A percentile compares a stretch with the other conserved stretches of the same genome.
phyloP scores from a whole-genome alignment of 805 yeast species.

The Candida takata region DNA sequence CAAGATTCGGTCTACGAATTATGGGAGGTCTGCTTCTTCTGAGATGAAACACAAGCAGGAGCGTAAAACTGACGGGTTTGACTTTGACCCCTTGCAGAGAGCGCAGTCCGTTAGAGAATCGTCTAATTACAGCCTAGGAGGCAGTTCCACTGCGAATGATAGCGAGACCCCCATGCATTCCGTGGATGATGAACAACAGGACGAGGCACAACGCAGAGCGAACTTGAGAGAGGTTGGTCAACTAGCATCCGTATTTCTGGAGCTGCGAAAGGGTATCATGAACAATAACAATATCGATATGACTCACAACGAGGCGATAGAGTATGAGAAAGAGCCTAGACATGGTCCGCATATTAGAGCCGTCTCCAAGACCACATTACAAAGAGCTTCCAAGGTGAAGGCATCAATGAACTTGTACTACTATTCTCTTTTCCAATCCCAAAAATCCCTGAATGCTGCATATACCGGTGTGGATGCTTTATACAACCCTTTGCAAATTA shows the following conservation, averaged over 20 bases:
- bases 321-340: conserved; percentile 16
- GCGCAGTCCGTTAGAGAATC: not conserved
- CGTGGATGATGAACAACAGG: conserved; percentile 6
- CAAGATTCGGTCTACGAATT: too few relatives aligned
- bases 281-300: conserved; percentile 35
- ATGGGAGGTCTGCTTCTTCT: too few relatives aligned
- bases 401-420: conserved; percentile 26
- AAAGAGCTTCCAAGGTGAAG: conserved; percentile 44
- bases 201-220: conserved; percentile 3
- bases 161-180: not conserved
- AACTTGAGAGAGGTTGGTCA: conserved; percentile 28
- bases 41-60: not conserved
- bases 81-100: conserved; percentile 17
- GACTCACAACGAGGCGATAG: conserved; percentile 12
- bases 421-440: conserved; percentile 18
- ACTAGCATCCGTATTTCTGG: conserved; percentile 34
- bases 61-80: conserved; percentile 15
- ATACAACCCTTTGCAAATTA: conserved; percentile 79
- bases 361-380: conserved; percentile 30
- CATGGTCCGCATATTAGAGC: conserved; percentile 15
- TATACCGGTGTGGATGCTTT: conserved; percentile 50
- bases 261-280: conserved; percentile 35
- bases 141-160: conserved; percentile 4
- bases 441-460: conserved; percentile 11
- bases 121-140: conserved; percentile 1